These are phyloP conservation scores for Nephromyces sp. DNA, from an alignment of 169 alveolate species.

Conservation along the genomic window DNA sequence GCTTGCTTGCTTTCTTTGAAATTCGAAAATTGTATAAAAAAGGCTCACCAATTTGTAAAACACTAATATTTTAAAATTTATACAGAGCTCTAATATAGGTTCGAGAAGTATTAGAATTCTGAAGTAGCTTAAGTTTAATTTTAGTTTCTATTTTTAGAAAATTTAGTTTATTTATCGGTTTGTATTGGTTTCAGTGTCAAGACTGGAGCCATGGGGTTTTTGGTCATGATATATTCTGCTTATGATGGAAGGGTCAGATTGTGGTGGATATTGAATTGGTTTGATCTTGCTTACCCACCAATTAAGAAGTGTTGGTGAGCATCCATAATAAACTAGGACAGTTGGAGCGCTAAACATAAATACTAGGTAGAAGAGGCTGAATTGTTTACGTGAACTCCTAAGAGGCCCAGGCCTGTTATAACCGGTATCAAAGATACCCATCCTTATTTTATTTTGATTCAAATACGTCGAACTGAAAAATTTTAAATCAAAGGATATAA, in stretches of 20 bases:
- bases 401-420: background rate
- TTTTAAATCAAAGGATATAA: too few species aligned
- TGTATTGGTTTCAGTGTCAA: too few species aligned
- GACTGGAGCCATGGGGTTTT: constrained; percentile 14
- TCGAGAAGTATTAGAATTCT: too few species aligned
- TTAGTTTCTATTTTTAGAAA: too few species aligned
- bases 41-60: too few species aligned
- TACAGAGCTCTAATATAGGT: too few species aligned
- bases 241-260: constrained; percentile 13
- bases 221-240: background rate
- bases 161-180: too few species aligned
- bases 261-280: constrained; percentile 13
- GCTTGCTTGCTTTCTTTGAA: too few species aligned
- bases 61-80: too few species aligned
- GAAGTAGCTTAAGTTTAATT: too few species aligned
- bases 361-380: background rate
- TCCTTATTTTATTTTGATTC: background rate
- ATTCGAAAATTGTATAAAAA: too few species aligned
- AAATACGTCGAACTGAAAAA: too few species aligned
- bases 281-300: constrained; percentile 13
- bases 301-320: constrained; percentile 9
- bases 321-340: constrained; percentile 10
- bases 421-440: background rate
- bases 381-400: background rate
- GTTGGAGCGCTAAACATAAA: constrained; percentile 2